Conservation (phyloP, 495 filamentous ascomycete genomes). For the Geopyxis carbonaria region DNA sequence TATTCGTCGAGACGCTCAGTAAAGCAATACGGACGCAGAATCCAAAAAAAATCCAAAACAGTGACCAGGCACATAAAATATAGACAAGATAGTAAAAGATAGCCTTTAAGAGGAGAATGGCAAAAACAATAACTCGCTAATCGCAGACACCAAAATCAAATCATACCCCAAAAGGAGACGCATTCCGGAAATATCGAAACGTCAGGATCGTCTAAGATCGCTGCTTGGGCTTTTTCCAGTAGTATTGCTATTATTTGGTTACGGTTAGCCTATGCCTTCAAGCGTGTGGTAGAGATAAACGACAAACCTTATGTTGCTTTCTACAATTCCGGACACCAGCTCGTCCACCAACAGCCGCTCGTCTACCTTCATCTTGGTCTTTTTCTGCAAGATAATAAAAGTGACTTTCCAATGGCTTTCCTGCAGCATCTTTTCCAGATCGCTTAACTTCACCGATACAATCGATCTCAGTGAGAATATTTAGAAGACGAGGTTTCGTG, state of each 20-base stretch:
- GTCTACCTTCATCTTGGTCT: conserved; percentile 61
- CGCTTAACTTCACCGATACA: conserved; percentile 78
- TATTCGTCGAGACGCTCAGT: too few relatives aligned
- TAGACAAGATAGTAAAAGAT: too few relatives aligned
- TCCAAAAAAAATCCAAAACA: too few relatives aligned
- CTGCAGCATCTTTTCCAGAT: conserved; percentile 90
- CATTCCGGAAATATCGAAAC: too few relatives aligned
- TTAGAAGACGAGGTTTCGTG: conserved; percentile 44
- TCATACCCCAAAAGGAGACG: too few relatives aligned
- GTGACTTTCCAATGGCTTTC: conserved; percentile 82
- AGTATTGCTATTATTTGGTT: conserved; percentile 59
- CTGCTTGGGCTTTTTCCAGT: conserved; percentile 64
- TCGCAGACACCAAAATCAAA: too few relatives aligned
- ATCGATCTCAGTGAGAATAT: conserved; percentile 49
- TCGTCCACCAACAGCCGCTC: conserved; percentile 70
- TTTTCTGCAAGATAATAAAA: conserved; percentile 94
- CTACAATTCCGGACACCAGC: conserved; percentile 74
- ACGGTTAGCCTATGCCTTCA: conserved; percentile 16
- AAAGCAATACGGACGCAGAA: too few relatives aligned
- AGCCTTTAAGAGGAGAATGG: too few relatives aligned
- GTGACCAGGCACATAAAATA: too few relatives aligned
- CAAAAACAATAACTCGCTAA: too few relatives aligned
- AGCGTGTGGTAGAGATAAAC: conserved; percentile 4
- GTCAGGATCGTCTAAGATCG: too few relatives aligned
- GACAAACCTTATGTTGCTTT: conserved; percentile 84